Evolutionary conservation across 305 asterid genomes (phyloP).

Genomic region (Fraxinus paxiana): DNA sequence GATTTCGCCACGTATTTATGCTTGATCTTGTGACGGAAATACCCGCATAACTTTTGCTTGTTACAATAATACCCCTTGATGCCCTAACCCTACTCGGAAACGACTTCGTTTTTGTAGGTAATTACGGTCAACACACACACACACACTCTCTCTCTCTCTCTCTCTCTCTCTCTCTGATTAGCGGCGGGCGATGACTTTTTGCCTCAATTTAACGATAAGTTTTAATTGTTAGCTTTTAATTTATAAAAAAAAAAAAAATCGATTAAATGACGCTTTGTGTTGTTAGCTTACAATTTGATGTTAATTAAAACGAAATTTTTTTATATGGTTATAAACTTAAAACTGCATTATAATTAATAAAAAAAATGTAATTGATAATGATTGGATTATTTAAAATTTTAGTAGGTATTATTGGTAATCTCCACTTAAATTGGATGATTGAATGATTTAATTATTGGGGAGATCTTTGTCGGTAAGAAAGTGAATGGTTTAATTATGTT

Average conservation of each 20-base stretch:
- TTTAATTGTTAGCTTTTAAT: background rate
- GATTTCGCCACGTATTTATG: slow-evolving; percentile 45
- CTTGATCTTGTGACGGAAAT: slow-evolving; percentile 35
- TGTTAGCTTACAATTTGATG: background rate
- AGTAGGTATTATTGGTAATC: slow-evolving; percentile 1
- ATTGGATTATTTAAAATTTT: background rate
- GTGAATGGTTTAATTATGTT: background rate
- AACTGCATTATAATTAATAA: background rate
- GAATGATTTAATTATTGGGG: background rate
- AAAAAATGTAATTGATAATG: background rate
- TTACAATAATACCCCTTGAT: slow-evolving; percentile 33
- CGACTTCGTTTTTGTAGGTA: background rate
- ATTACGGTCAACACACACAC: slow-evolving; percentile 22
- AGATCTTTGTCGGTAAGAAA: background rate
- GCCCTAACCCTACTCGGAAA: slow-evolving; percentile 26
- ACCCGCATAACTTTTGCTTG: slow-evolving; percentile 28
- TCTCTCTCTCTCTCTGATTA: background rate
- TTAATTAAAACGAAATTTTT: background rate
- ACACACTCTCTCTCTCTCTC: background rate
- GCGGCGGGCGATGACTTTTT: background rate
- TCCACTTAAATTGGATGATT: background rate
- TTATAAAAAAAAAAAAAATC: background rate
- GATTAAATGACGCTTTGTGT: background rate
- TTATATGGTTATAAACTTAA: background rate
- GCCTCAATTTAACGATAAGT: background rate